Percentiles rank a stretch among this genome's conserved stretches.
phyloP scores from a whole-genome alignment of 495 filamentous ascomycete genomes.

The Podospora bellae-mahoneyi region DNA sequence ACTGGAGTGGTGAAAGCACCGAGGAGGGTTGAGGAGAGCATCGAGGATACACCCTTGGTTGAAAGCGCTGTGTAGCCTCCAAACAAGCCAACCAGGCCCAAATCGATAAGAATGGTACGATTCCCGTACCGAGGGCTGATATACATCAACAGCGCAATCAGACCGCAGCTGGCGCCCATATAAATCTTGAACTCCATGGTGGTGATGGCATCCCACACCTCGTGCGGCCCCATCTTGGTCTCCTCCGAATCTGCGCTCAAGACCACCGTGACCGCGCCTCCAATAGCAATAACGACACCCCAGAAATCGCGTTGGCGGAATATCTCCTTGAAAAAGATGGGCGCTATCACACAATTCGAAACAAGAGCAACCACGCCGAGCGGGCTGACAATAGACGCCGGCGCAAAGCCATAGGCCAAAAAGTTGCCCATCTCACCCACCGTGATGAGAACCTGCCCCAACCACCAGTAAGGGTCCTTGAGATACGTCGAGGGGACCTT shows the following conservation, averaged over 20 bases:
- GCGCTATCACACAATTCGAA: constrained; percentile 94
- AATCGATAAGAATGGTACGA: constrained; percentile 83
- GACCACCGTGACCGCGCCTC: constrained; percentile 88
- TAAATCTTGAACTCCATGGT: constrained; percentile 90
- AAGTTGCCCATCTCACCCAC: constrained; percentile 96
- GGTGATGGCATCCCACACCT: constrained; percentile 86
- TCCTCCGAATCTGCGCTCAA: constrained; percentile 87
- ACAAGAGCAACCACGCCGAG: constrained; percentile 92
- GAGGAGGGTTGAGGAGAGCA: constrained; percentile 85
- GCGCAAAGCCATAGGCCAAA: constrained; percentile 96
- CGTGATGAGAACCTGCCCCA: constrained; percentile 83
- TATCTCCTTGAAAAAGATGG: constrained; percentile 82
- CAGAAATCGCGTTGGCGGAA: constrained; percentile 83
- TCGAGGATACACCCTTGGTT: constrained; percentile 92
- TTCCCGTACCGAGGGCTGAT: constrained; percentile 77
- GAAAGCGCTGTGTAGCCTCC: constrained; percentile 93
- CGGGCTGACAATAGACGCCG: constrained; percentile 95
- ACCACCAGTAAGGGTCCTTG: constrained; percentile 92
- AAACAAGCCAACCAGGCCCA: constrained; percentile 88
- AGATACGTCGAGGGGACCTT: constrained; percentile 59
- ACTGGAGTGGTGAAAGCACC: constrained; percentile 85
- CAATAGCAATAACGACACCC: constrained; percentile 80
- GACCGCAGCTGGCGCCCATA: constrained; percentile 64
- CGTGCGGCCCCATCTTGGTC: constrained; percentile 82
- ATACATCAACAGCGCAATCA: constrained; percentile 76